phyloP scores from a whole-genome alignment of 139 green algal species.

The Pedinophyceae sp. region DNA sequence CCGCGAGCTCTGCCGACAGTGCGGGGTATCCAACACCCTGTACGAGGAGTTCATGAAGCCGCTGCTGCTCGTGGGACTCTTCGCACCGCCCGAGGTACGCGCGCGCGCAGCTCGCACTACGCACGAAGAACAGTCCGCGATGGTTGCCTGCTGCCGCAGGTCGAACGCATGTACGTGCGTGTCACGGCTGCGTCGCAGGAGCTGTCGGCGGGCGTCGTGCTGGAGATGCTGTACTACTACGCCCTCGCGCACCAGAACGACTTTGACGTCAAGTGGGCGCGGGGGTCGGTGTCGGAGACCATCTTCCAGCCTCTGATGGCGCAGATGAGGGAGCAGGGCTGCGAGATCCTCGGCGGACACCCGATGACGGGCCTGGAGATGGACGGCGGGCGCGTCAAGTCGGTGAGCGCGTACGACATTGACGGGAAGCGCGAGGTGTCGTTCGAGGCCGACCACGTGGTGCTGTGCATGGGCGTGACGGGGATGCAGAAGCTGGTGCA shows the following conservation, averaged over 20 bases:
- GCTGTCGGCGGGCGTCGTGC: slow-evolving; percentile 49
- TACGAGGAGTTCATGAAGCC: slow-evolving; percentile 29
- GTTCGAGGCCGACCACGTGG: slow-evolving; percentile 52
- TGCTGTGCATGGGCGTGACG: slow-evolving; percentile 63
- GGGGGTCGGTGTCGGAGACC: slow-evolving; percentile 46
- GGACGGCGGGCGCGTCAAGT: slow-evolving; percentile 11
- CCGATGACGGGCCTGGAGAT: slow-evolving; percentile 41
- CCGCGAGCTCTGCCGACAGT: slow-evolving; percentile 52
- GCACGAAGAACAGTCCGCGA: too few relatives aligned
- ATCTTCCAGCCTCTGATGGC: slow-evolving; percentile 59
- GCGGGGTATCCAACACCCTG: slow-evolving; percentile 26
- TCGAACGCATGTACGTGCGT: too few relatives aligned
- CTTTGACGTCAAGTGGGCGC: slow-evolving; percentile 58
- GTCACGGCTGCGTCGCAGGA: slow-evolving; percentile 29
- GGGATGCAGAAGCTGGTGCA: slow-evolving; percentile 74
- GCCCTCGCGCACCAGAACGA: slow-evolving; percentile 35
- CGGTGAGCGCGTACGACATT: slow-evolving; percentile 8
- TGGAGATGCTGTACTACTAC: slow-evolving; percentile 81
- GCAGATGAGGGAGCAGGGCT: background rate
- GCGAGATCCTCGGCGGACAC: slow-evolving; percentile 20
- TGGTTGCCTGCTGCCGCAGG: too few relatives aligned
- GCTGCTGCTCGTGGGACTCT: background rate
- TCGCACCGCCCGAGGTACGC: slow-evolving; percentile 43
- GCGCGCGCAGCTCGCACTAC: too few relatives aligned
- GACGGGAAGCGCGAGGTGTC: slow-evolving; percentile 10